Percentiles rank a stretch among this genome's conserved stretches.
Conservation (phyloP, 108 stramenopile genomes). For the Stephanodiscus minutulus region DNA sequence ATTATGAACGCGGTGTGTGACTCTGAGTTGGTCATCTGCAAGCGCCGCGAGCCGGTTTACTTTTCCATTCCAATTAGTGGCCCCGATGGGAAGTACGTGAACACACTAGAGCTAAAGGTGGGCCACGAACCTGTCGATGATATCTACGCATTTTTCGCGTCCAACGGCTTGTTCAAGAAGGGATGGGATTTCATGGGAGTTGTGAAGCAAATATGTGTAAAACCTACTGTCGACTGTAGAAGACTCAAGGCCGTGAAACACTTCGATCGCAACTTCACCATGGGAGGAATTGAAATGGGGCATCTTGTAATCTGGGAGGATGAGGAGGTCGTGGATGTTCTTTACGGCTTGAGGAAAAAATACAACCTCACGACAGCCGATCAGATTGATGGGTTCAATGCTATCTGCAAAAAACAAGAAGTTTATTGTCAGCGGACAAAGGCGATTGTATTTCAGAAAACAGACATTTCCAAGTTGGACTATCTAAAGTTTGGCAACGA, state of each 20-base stretch:
- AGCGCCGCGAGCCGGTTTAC: conserved; percentile 29
- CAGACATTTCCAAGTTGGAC: conserved; percentile 52
- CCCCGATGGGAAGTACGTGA: conserved; percentile 32
- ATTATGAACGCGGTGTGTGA: conserved; percentile 40
- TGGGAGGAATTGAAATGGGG: conserved; percentile 31
- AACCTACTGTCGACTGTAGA: conserved; percentile 41
- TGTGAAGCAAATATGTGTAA: conserved; percentile 42
- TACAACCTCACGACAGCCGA: conserved; percentile 42
- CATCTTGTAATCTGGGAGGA: conserved; percentile 47
- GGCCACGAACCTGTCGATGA: conserved; percentile 55
- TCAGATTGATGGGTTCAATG: conserved; percentile 41
- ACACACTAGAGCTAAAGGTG: conserved; percentile 40
- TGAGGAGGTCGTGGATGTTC: conserved; percentile 55
- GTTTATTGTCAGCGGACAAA: conserved; percentile 39
- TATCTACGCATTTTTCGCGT: conserved; percentile 42
- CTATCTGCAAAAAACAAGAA: conserved; percentile 44
- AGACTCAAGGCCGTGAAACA: conserved; percentile 47
- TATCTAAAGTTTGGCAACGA: conserved; percentile 57
- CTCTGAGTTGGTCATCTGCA: conserved; percentile 38
- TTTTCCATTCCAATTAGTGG: conserved; percentile 41
- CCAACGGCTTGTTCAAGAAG: conserved; percentile 50
- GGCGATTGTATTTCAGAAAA: conserved; percentile 44
- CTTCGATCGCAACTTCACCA: conserved; percentile 37
- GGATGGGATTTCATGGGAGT: conserved; percentile 48
- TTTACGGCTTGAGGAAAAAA: conserved; percentile 32